These are phyloP conservation scores for Raphidocelis subcapitata DNA, from an alignment of 139 green algal species.

Conservation along the genomic window DNA sequence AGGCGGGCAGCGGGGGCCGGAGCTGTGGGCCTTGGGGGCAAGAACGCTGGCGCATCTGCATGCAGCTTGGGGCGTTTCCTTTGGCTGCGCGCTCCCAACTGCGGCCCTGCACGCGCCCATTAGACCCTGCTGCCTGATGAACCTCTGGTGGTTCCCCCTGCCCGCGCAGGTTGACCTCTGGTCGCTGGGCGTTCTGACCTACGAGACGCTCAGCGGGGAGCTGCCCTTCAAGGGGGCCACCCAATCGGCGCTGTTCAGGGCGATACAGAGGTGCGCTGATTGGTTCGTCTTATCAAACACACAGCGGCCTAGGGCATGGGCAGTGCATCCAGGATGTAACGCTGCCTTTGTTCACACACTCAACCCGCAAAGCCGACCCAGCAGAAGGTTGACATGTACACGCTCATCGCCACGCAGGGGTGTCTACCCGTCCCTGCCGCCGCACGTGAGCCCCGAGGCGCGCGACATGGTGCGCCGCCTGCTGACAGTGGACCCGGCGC, in stretches of 20 bases:
- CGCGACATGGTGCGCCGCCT: slow-evolving; percentile 57
- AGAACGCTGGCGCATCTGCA: too few relatives aligned
- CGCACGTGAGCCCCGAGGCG: slow-evolving; percentile 23
- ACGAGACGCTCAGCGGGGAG: slow-evolving; percentile 49
- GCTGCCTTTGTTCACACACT: neutral
- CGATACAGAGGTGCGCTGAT: slow-evolving; percentile 28
- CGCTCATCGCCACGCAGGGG: too few relatives aligned
- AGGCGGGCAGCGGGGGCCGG: neutral
- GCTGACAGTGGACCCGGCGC: slow-evolving; percentile 71
- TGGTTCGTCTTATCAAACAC: neutral
- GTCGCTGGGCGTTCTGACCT: slow-evolving; percentile 67
- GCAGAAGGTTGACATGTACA: too few relatives aligned
- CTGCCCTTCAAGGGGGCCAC: slow-evolving; percentile 52
- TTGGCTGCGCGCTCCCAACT: too few relatives aligned
- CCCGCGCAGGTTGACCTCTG: slow-evolving; percentile 51
- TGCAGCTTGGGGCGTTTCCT: too few relatives aligned
- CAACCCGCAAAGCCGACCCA: too few relatives aligned
- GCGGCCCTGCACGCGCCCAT: neutral
- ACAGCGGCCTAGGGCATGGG: neutral
- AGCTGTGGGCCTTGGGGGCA: too few relatives aligned
- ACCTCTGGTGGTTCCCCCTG: too few relatives aligned
- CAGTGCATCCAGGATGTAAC: neutral
- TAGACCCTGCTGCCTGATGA: too few relatives aligned
- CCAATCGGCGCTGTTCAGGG: slow-evolving; percentile 42
- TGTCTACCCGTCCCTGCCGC: slow-evolving; percentile 38